Evolutionary conservation across 148 eudicot species (phyloP).

Genomic region (Camellia japonica): DNA sequence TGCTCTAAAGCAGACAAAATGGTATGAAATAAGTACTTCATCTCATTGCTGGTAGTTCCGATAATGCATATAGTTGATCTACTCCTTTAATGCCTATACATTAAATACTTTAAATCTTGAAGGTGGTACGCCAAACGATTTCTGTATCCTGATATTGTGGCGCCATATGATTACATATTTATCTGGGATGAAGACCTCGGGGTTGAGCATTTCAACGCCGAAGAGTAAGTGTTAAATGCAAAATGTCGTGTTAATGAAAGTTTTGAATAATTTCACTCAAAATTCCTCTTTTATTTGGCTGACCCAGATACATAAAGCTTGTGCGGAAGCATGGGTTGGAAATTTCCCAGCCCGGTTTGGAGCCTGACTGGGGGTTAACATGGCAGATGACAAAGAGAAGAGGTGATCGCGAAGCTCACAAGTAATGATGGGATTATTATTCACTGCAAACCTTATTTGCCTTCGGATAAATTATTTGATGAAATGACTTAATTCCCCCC

Average conservation of each 20-base stretch:
- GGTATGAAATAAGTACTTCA: conserved; percentile 37
- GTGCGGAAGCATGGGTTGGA: conserved; percentile 85
- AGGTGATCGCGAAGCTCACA: conserved; percentile 69
- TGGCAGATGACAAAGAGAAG: conserved; percentile 77
- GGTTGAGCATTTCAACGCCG: conserved; percentile 76
- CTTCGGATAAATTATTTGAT: background rate
- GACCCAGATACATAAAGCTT: conserved; percentile 66
- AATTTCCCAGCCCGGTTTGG: conserved; percentile 95
- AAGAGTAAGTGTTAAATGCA: conserved; percentile 57
- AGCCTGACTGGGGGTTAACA: conserved; percentile 39
- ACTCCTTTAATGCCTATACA: background rate
- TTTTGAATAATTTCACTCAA: background rate
- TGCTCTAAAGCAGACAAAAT: conserved; percentile 68
- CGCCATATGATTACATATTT: conserved; percentile 86
- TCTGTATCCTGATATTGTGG: conserved; percentile 90
- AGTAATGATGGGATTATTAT: conserved; percentile 32
- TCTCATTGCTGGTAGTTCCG: background rate
- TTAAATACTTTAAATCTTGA: conserved; percentile 14
- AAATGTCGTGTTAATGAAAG: background rate
- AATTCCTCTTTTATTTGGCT: conserved; percentile 7
- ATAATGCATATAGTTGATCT: background rate
- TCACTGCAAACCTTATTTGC: background rate
- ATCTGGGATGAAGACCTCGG: conserved; percentile 99
- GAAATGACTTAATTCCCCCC: background rate
- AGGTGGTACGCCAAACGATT: conserved; percentile 99